Base-by-base conservation (phyloP, 345 rosid genomes). In the Gossypium longicalyx region DNA sequence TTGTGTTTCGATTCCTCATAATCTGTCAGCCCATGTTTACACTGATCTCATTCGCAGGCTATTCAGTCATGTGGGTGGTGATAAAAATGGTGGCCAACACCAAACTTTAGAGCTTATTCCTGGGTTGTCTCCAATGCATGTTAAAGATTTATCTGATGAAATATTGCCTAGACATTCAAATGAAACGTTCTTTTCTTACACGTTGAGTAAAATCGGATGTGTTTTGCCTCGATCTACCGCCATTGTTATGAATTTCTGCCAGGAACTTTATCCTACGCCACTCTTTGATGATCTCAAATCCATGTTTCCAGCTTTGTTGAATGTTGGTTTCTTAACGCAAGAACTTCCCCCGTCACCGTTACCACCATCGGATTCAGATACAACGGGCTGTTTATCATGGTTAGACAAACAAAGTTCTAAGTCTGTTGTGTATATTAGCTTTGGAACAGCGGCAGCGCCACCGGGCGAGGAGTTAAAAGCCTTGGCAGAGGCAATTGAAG, bases 311-410 rank as follows among this genome's bases (percentile, higher is more conserved):
- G 69, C 69, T 43, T 73, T 86, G 72, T 79, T 86, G 19, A 81
- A 72, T 63, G 57, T 86, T 7, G 86, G 89, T 8, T 80, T 84
- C 38, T 44, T 82, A 16, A 80, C 84, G 0, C 81, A 76, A 12
- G 41, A 74, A 15, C 25, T 81, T 0, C 70, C 76, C 0, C 60
- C 49, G n/a, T 27, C 70, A 22, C 29, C 44, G 7, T 45, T 73
- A 1, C 68, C 76, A 1, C 71, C 71, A 2, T 70, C 64, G 0
- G 73, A 51, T 13, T 74, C 89, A 4, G 49, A 54, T 19, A 5
- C 57, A 1, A 93, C 91, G 60, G 80, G 87, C 0, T 89, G 94
- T 65, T 76, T 90, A 71, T 71, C 79, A n/a, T 92, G 96, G 94
- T 56, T 90, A 0, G 83, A 84, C 63, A 67, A 54, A 65, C 82